Percentiles rank a stretch among this genome's conserved stretches.
Conservation (phyloP, 2,329 filamentous ascomycete species). For the Arthroderma sp. region DNA sequence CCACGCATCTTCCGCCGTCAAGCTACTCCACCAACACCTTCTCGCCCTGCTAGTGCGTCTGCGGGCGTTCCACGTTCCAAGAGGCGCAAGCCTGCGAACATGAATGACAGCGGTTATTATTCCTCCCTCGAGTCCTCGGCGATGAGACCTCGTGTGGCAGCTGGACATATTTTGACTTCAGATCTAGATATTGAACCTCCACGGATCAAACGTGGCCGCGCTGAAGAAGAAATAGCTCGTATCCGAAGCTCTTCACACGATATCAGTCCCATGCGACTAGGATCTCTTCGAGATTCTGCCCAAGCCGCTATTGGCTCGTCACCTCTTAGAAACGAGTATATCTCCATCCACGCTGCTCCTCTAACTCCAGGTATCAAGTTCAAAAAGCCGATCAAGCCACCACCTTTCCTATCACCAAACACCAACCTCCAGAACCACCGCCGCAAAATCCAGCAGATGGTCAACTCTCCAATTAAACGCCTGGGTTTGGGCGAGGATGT, state of each 20-base stretch:
- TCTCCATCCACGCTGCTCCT: conserved; percentile 50
- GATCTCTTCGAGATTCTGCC: conserved; percentile 29
- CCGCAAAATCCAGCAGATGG: conserved; percentile 65
- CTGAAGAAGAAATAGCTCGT: conserved; percentile 89
- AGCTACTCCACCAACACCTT: conserved; percentile 62
- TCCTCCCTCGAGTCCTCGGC: conserved; percentile 90
- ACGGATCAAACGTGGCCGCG: conserved; percentile 73
- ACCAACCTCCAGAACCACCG: conserved; percentile 85
- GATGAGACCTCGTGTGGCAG: conserved; percentile 53
- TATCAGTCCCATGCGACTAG: conserved; percentile 54
- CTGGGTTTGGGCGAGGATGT: conserved; percentile 32
- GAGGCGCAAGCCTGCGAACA: conserved; percentile 64
- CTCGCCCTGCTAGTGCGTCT: conserved; percentile 47
- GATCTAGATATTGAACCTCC: conserved; percentile 63
- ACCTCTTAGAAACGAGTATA: conserved; percentile 48
- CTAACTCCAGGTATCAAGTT: conserved; percentile 77
- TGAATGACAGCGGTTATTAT: conserved; percentile 94
- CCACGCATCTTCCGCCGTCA: conserved; percentile 46
- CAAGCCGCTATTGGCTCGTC: conserved; percentile 47
- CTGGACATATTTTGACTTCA: conserved; percentile 56
- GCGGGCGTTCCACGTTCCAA: conserved; percentile 54
- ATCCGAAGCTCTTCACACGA: conserved; percentile 87
- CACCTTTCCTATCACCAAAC: conserved; percentile 76
- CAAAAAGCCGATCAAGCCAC: conserved; percentile 52
- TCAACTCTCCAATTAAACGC: conserved; percentile 58